Evolutionary conservation across 805 yeast genomes (phyloP).

Genomic region (Myxozyma kluyveri): DNA sequence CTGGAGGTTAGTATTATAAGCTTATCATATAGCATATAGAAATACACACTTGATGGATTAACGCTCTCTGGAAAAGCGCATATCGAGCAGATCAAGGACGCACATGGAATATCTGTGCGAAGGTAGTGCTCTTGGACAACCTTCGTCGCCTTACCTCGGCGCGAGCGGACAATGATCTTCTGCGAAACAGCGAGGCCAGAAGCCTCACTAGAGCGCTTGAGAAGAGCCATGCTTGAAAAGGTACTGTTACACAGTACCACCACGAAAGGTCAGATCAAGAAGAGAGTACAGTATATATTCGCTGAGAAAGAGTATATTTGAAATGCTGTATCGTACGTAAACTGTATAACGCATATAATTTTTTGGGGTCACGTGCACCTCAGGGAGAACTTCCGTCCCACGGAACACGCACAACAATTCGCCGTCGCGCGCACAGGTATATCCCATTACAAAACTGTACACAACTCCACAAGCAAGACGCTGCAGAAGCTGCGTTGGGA

Average conservation of each 20-base stretch:
- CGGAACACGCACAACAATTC: too few relatives aligned
- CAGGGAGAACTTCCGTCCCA: too few relatives aligned
- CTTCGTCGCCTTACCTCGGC: conserved; percentile 83
- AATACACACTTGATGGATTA: not conserved
- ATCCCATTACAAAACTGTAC: too few relatives aligned
- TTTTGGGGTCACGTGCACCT: not conserved
- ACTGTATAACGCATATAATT: not conserved
- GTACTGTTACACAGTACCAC: too few relatives aligned
- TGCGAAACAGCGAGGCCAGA: conserved; percentile 19
- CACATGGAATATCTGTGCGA: conserved; percentile 89
- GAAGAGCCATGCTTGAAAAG: not conserved
- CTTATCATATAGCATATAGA: too few relatives aligned
- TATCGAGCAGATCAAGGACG: conserved; percentile 61
- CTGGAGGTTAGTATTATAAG: too few relatives aligned
- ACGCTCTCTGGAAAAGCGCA: conserved; percentile 58
- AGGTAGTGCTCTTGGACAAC: conserved; percentile 92
- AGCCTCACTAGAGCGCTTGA: conserved; percentile 3
- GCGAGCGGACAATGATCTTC: conserved; percentile 85
- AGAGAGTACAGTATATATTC: too few relatives aligned
- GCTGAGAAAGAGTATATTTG: not conserved
- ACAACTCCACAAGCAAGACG: too few relatives aligned
- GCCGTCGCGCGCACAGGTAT: too few relatives aligned
- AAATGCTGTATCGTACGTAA: conserved; percentile 1
- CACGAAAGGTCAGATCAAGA: too few relatives aligned
- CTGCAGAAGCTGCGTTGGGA: too few relatives aligned